These are phyloP conservation scores for Fusarium sp. DNA, from an alignment of 2,329 filamentous ascomycete genomes.

Conservation along the genomic window DNA sequence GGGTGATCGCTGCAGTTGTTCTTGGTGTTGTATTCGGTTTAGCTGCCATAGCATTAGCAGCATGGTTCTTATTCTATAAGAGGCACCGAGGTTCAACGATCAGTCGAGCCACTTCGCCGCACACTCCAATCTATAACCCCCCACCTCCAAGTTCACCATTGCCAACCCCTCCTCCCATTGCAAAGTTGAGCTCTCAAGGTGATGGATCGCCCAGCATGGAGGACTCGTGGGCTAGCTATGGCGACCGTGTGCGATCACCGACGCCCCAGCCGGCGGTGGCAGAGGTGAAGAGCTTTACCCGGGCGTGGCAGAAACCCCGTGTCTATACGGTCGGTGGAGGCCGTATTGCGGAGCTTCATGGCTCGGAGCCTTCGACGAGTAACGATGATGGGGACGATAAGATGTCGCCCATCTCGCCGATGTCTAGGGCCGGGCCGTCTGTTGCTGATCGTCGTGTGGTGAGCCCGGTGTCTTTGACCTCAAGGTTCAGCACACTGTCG, in stretches of 20 bases:
- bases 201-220: conserved; percentile 15
- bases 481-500: conserved; percentile 18
- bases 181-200: conserved; percentile 9
- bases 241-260: conserved; percentile 39
- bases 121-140: neutral
- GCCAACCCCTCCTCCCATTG: neutral
- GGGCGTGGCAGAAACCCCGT: conserved; percentile 39
- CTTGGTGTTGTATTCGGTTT: conserved; percentile 24
- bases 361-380: neutral
- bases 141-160: conserved; percentile 2
- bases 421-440: conserved; percentile 4
- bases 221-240: conserved; percentile 30
- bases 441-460: neutral
- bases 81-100: conserved; percentile 7
- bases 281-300: conserved; percentile 40
- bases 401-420: conserved; percentile 14
- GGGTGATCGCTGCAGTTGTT: conserved; percentile 36
- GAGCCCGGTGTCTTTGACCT: conserved; percentile 21
- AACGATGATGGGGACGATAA: neutral
- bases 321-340: conserved; percentile 38
- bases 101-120: neutral
- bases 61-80: conserved; percentile 27
- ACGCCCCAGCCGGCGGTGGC: conserved; percentile 44
- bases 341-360: conserved; percentile 11
- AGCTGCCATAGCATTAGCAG: neutral